These are phyloP conservation scores for Metschnikowia continentalis DNA, from an alignment of 805 yeast genomes.

Conservation along the genomic window DNA sequence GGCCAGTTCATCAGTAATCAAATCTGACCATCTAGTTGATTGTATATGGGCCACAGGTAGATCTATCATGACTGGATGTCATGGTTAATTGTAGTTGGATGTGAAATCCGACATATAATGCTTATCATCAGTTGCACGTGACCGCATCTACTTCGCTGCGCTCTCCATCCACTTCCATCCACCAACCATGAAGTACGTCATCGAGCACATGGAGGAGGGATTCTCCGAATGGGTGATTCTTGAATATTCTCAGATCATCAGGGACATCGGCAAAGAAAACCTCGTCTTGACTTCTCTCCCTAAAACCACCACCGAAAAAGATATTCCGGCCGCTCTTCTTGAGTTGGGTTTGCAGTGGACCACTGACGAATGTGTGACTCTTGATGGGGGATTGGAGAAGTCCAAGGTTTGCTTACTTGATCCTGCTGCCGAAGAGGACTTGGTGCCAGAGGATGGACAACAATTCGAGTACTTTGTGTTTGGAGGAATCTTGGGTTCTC, in stretches of 20 bases:
- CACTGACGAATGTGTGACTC: slow-evolving; percentile 58
- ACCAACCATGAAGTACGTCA: slow-evolving; percentile 72
- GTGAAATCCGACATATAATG: too few species aligned
- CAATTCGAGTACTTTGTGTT: slow-evolving; percentile 85
- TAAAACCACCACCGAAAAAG: slow-evolving; percentile 49
- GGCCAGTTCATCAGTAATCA: too few species aligned
- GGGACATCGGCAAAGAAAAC: slow-evolving; percentile 77
- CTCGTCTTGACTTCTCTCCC: slow-evolving; percentile 77
- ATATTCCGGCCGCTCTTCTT: slow-evolving; percentile 58
- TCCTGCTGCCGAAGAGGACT: slow-evolving; percentile 76
- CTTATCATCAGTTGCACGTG: neutral
- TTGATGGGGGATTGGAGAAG: slow-evolving; percentile 42
- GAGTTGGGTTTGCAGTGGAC: slow-evolving; percentile 80
- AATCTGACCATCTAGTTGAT: neutral
- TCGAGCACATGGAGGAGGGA: slow-evolving; percentile 97
- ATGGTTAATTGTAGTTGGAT: too few species aligned
- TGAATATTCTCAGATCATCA: slow-evolving; percentile 78
- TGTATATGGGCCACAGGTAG: too few species aligned
- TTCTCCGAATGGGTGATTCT: slow-evolving; percentile 94
- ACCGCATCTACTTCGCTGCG: slow-evolving; percentile 1
- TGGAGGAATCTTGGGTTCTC: slow-evolving; percentile 95
- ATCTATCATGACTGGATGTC: too few species aligned
- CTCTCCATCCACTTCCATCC: neutral
- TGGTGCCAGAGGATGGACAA: slow-evolving; percentile 62
- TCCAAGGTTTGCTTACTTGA: slow-evolving; percentile 76